phyloP scores from a whole-genome alignment of 2,329 filamentous ascomycete genomes.

The Allantophomopsis lycopodina region DNA sequence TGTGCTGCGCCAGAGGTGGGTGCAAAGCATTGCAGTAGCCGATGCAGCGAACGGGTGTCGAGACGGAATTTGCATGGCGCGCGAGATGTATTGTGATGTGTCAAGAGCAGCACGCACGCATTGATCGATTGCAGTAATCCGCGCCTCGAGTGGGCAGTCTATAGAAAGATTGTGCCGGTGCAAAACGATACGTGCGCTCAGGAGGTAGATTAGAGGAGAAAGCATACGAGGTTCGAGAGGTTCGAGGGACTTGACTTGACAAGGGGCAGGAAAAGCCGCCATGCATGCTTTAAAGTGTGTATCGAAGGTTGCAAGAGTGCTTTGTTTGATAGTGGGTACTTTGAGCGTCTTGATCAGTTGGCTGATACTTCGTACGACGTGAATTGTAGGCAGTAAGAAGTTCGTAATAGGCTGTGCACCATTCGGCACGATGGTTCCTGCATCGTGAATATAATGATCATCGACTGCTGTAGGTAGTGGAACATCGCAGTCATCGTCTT shows the following conservation, averaged over 20 bases:
- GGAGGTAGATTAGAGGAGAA: constrained; percentile 62
- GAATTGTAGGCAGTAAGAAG: constrained; percentile 65
- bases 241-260: constrained; percentile 51
- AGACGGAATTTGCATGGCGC: constrained; percentile 33
- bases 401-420: constrained; percentile 45
- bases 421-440: constrained; percentile 36
- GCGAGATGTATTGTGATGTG: constrained; percentile 62
- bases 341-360: constrained; percentile 59
- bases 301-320: constrained; percentile 67
- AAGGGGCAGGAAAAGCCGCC: constrained; percentile 60
- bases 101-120: constrained; percentile 66
- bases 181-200: constrained; percentile 72
- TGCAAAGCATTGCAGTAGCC: constrained; percentile 60
- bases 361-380: constrained; percentile 67
- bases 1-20: constrained; percentile 77
- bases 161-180: constrained; percentile 82
- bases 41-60: constrained; percentile 15
- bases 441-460: constrained; percentile 59
- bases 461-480: constrained; percentile 67
- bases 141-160: constrained; percentile 47
- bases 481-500: constrained; percentile 81
- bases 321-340: constrained; percentile 48
- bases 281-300: constrained; percentile 66
- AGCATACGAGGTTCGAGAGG: constrained; percentile 63
- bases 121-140: constrained; percentile 60